Conservation (phyloP, 495 filamentous ascomycete species). For the Xylaria longipes region DNA sequence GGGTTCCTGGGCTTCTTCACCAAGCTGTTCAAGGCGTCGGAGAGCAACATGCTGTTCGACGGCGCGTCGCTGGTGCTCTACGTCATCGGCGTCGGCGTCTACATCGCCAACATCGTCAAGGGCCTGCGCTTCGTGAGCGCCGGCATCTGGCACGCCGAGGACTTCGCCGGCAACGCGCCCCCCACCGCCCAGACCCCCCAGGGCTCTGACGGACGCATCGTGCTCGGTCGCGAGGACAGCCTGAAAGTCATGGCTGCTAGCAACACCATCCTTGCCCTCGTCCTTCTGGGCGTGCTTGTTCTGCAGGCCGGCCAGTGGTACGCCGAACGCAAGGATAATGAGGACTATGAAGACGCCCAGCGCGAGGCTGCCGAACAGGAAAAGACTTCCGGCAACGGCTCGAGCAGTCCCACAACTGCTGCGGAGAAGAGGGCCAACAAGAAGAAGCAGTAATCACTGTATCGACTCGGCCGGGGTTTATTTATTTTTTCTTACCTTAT, state of each 20-base stretch:
- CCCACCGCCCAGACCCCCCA: conserved; percentile 49
- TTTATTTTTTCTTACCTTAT: neutral
- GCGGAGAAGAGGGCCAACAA: conserved; percentile 46
- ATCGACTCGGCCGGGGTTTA: neutral
- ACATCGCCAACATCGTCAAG: conserved; percentile 93
- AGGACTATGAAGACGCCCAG: conserved; percentile 72
- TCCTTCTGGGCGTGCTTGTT: conserved; percentile 87
- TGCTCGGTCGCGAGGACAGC: conserved; percentile 78
- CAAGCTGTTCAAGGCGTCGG: conserved; percentile 90
- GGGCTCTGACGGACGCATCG: conserved; percentile 47
- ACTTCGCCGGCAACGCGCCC: conserved; percentile 42
- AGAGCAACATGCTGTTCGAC: conserved; percentile 96
- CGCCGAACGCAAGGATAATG: conserved; percentile 87
- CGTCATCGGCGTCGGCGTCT: conserved; percentile 88
- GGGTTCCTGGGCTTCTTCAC: conserved; percentile 88
- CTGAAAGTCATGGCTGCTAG: conserved; percentile 91
- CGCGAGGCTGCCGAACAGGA: conserved; percentile 60
- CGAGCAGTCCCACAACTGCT: conserved; percentile 28
- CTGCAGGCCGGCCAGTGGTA: conserved; percentile 99
- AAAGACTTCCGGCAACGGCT: conserved; percentile 34
- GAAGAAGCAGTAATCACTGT: conserved; percentile 39
- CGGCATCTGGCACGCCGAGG: conserved; percentile 59
- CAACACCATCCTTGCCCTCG: conserved; percentile 92
- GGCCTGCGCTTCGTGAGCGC: conserved; percentile 79
- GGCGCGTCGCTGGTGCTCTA: conserved; percentile 90